These are phyloP conservation scores for Hawksworthiomyces lignivorus DNA, from an alignment of 2,329 filamentous ascomycete species.

Conservation along the genomic window DNA sequence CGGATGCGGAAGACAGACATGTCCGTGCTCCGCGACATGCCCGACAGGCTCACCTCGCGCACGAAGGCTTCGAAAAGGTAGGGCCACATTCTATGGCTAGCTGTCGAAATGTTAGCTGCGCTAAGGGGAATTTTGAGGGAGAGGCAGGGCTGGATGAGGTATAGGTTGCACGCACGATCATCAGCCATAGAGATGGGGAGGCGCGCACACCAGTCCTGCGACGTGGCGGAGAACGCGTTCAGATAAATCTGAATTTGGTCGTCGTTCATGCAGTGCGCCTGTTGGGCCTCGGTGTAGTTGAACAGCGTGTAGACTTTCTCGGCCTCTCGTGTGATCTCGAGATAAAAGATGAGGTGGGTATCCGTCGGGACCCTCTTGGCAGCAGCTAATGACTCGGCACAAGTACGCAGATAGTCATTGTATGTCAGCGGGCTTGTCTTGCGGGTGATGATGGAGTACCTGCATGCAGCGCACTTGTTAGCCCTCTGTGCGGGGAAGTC, in stretches of 20 bases:
- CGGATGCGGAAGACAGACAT: conserved; percentile 2
- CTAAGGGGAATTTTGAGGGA: no score
- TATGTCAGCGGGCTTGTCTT: conserved; percentile 4
- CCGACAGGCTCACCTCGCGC: conserved; percentile 5
- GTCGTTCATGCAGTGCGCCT: conserved; percentile 1
- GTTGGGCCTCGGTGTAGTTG: conserved; percentile 4
- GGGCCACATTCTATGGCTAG: conserved; percentile 2
- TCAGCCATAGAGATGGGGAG: not conserved
- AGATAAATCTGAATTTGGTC: conserved; percentile 7
- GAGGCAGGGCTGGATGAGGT: not conserved
- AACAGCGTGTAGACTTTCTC: conserved; percentile 7
- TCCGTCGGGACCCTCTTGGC: not conserved
- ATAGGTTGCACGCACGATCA: not conserved
- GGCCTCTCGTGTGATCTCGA: conserved; percentile 2
- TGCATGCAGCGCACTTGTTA: not conserved
- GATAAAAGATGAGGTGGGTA: not conserved
- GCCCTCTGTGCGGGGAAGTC: not conserved
- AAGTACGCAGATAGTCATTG: conserved; percentile 1
- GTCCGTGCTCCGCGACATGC: conserved; percentile 3
- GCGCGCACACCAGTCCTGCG: not conserved
- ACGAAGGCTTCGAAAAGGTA: conserved; percentile 3
- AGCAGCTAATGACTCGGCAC: conserved; percentile 1
- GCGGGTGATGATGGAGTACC: conserved; percentile 5
- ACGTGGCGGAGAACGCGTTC: not conserved
- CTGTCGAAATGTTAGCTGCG: not conserved